Evolutionary conservation across 2,329 filamentous ascomycete genomes (phyloP), one percentile per base, ranked within the genome.

Genomic region (Stagonosporopsis rhizophila): DNA sequence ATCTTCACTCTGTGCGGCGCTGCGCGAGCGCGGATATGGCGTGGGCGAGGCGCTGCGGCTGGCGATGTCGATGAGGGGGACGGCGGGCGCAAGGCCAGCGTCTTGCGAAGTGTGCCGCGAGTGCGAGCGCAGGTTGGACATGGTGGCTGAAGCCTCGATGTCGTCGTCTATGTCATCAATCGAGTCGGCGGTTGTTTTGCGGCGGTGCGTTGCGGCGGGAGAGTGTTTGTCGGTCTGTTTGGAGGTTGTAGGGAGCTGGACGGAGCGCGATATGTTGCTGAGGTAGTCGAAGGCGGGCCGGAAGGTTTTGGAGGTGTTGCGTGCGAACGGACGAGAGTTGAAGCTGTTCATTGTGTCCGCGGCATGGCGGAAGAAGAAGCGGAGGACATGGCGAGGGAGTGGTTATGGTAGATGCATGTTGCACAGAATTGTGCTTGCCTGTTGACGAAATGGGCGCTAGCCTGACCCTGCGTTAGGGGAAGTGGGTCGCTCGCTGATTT

Each of bases 21-120:
- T 78, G 47, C 76, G 68, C 42, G 54, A 74, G 51, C 77, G 71
- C n/a, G 76, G 73, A 61, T 78, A 80, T 1, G 80, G 80, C 27
- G 77, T 80, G 7, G 49, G 49, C 5, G 34, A 32, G 19, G 77
- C 76, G 20, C 76, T 78, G 48, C 79, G 74, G 42, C 71, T 70
- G 30, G 66, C 56, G 38, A 82, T 68, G 56, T 77, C 80, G 46
- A 81, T 80, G 9, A 82, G 68, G 2, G 80, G 79, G 7, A 81
- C 72, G 6, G 67, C 67, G 17, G 74, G 64, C 40, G 77, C 76
- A 51, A 77, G 65, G 25, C 37, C 28, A 6, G 20, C 44, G 19
- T 68, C 67, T 56, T 67, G 68, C 52, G 71, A 75, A 44, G 69
- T 71, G 38, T 67, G 67, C 44, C 63, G 65, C 51, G 69, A 71